These are phyloP conservation scores for Xylariaceae sp. DNA, from an alignment of 2,329 filamentous ascomycete species.

Conservation along the genomic window DNA sequence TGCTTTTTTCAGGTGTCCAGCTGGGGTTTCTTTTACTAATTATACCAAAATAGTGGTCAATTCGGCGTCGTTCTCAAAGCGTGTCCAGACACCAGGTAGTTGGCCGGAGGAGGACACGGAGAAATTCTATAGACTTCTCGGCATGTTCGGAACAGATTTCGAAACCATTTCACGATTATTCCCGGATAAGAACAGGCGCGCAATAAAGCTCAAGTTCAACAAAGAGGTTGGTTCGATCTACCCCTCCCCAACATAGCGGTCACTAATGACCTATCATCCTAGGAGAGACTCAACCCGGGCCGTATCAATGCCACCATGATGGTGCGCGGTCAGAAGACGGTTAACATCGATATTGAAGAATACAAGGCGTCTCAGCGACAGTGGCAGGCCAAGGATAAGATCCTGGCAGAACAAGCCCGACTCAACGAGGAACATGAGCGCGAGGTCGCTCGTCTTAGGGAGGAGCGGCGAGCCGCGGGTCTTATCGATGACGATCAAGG, in stretches of 20 bases:
- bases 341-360: constrained; percentile 56
- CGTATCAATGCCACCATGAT: constrained; percentile 62
- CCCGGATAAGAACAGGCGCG: constrained; percentile 62
- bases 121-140: constrained; percentile 69
- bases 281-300: constrained; percentile 60
- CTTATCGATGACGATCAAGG: constrained; percentile 37
- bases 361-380: constrained; percentile 47
- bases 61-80: constrained; percentile 63
- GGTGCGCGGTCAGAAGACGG: constrained; percentile 49
- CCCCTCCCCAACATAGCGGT: background rate
- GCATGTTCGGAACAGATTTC: constrained; percentile 80
- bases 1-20: background rate
- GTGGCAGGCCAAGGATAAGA: constrained; percentile 51
- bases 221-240: constrained; percentile 46
- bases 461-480: constrained; percentile 36
- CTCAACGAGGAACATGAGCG: constrained; percentile 44
- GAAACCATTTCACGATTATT: constrained; percentile 76
- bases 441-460: constrained; percentile 42
- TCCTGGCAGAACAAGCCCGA: constrained; percentile 49
- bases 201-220: constrained; percentile 79
- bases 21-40: background rate
- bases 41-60: constrained; percentile 43
- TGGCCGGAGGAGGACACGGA: constrained; percentile 72
- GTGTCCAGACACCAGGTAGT: constrained; percentile 55
- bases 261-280: background rate